These are phyloP conservation scores for Ogataea siamensis DNA, from an alignment of 805 yeast genomes.

Conservation along the genomic window DNA sequence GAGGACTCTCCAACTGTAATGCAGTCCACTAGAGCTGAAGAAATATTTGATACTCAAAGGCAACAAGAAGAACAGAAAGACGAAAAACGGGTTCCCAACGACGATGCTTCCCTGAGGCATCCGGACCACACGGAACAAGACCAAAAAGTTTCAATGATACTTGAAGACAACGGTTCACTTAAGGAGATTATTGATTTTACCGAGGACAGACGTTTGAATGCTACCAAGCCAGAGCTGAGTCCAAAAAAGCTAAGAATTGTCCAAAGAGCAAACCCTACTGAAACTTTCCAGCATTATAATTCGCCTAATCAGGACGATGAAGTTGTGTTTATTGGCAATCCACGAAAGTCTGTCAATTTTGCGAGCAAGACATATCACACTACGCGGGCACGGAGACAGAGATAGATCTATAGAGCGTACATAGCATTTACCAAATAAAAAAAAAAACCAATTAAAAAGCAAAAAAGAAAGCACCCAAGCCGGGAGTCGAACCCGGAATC, in stretches of 20 bases:
- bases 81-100: no score
- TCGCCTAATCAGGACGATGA: no score
- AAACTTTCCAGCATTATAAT: no score
- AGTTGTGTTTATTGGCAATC: neutral
- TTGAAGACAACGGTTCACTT: slow-evolving; percentile 7
- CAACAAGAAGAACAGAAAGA: neutral
- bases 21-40: no score
- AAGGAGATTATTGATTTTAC: slow-evolving; percentile 6
- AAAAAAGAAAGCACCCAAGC: slow-evolving; percentile 35
- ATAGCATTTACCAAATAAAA: no score
- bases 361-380: neutral
- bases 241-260: no score
- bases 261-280: no score
- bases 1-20: no score
- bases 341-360: neutral
- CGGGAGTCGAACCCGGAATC: slow-evolving; percentile 64
- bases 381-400: neutral
- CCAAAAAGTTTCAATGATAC: slow-evolving; percentile 5
- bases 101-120: no score
- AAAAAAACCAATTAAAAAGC: neutral
- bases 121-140: neutral
- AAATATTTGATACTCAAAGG: neutral
- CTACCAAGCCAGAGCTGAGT: no score
- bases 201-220: neutral
- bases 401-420: no score